Conservation (phyloP, 2,329 filamentous ascomycete species). For the Cercospora sesami region DNA sequence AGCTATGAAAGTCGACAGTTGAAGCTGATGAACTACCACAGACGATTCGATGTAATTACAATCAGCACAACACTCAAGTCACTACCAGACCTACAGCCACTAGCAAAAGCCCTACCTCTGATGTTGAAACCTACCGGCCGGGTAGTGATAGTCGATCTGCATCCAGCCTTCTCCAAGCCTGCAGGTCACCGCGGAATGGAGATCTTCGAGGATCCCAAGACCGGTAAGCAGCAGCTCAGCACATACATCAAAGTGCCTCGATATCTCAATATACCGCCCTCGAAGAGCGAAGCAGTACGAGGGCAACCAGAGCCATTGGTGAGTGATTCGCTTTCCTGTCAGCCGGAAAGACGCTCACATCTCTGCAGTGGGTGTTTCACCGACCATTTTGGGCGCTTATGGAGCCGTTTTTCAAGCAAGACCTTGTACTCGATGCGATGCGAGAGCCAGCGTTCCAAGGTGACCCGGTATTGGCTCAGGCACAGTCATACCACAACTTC, state of each 20-base stretch:
- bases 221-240: conserved; percentile 41
- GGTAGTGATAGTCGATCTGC: conserved; percentile 46
- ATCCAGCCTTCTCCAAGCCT: conserved; percentile 54
- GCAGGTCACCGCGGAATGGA: conserved; percentile 44
- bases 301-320: conserved; percentile 30
- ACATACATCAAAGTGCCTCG: conserved; percentile 44
- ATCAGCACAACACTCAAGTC: conserved; percentile 55
- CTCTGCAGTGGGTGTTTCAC: conserved; percentile 43
- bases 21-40: neutral
- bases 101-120: conserved; percentile 45
- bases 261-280: conserved; percentile 48
- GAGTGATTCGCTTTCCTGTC: conserved; percentile 28
- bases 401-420: conserved; percentile 45
- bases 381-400: conserved; percentile 51
- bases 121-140: conserved; percentile 45
- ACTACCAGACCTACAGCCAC: conserved; percentile 45
- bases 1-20: neutral
- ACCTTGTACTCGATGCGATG: conserved; percentile 49
- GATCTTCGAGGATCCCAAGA: conserved; percentile 41
- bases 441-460: conserved; percentile 52
- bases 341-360: conserved; percentile 30
- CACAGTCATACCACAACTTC: conserved; percentile 45
- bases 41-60: conserved; percentile 47
- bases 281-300: conserved; percentile 41
- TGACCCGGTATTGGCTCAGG: conserved; percentile 33